Evolutionary conservation across 441 rosid species (phyloP), one percentile per base, ranked within the genome.

Genomic region (Metrosideros polymorpha): DNA sequence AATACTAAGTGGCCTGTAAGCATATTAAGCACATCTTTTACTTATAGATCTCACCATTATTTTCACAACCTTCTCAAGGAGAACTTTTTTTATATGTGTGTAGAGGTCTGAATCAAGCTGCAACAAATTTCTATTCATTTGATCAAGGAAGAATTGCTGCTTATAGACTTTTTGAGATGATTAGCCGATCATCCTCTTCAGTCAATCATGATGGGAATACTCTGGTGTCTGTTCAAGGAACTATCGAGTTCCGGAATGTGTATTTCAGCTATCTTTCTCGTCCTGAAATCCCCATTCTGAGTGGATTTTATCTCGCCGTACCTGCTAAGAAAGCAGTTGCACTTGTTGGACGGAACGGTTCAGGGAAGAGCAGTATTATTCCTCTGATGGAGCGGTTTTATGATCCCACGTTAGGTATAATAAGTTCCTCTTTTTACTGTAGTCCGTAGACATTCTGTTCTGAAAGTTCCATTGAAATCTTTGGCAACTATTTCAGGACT

Each of bases 141-240:
- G 99, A 98, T 90, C 99, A 98, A 93, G 99, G 99, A 86, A 90
- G 99, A 87, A 95, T 98, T 91, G 99, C 99, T 71, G 99, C 99
- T 2, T 96, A 94, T 91, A 95, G 99, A 91, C 98, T 96, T 90
- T 98, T 89, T 92, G 99, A 98, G 94, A 98, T 98, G 99, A 98
- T 98, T 90, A 94, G 95, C 89, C 93, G 98, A 88, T 96, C 99
- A 82, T 94, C 98, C 77, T 94, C 98, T 71, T 89, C 93, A 83
- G 90, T 93, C 82, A 94, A 94, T 91, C 90, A 95, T 85, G 99
- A 98, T 66, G 99, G 99, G 50, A 91, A 86, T 89, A 85, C 85
- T 71, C 91, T 93, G 85, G 85, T 91, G 59, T 89, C 94, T 17
- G 94, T 98, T 87, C 95, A 93, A 91, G 99, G 99, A 91, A 96